Base-by-base conservation (phyloP, 345 rosid species). In the Murraya koenigii region DNA sequence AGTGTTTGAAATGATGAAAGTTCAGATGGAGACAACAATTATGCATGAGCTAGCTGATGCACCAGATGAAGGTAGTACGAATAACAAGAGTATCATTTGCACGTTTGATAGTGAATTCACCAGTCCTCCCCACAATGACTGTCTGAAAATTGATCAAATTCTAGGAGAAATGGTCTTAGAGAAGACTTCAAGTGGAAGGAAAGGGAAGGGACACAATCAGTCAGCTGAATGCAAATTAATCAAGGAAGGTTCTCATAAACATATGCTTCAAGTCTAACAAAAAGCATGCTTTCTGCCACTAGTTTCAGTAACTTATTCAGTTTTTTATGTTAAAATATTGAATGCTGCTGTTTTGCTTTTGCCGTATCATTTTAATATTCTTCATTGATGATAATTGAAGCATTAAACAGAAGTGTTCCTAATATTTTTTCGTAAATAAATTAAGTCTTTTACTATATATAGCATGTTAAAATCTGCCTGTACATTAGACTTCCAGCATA, bases 41-140 rank as follows among this genome's bases (percentile, higher is more conserved):
- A 19, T 56, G 55, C n/a, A 39, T 14, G 52, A 60, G 38, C 68
- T 41, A 49, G 64, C 32, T 25, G 58, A 59, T 78, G 35, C 78
- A n/a, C 25, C 32, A 30, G 65, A 69, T 38, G 20, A 35, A 56
- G 69, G 36, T 33, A 44, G 52, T 47, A 49, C 25, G 63, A 69
- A 19, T 19, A 41, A 60, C 69, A 25, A 22, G 49, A 58, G 54
- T 44, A 38, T 68, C 60, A 32, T 32, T 62, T 74, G 83, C 22
- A 64, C 41, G 13, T 44, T 64, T 58, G 77, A 77, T 30, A 9
- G 44, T 35, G 79, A 83, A 44, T 72, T 39, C 28, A 54, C 54
- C 35, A 71, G 59, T 49, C 68, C 70, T 65, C 65, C 81, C 17
- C n/a, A n/a, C n/a, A 28, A 49, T 33, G 38, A 44, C 32, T 52